Evolutionary conservation across 306 rosid species (phyloP).

Genomic region (Betula pendula): DNA sequence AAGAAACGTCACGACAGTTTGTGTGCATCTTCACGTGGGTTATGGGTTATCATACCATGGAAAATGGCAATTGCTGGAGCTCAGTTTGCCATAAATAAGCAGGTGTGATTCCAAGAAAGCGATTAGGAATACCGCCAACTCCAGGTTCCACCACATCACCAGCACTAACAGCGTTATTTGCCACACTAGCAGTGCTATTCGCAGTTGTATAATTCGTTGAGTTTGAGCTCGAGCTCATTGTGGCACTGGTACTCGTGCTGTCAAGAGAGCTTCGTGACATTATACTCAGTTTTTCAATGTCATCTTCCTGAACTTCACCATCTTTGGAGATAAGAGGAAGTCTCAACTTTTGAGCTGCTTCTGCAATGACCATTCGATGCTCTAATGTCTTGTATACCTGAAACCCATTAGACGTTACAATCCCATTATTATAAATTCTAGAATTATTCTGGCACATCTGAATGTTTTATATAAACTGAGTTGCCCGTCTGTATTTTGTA

Average conservation of each 20-base stretch:
- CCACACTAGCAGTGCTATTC: constrained; percentile 46
- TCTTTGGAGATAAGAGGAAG: constrained; percentile 89
- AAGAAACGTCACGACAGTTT: not conserved
- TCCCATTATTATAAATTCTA: constrained; percentile 16
- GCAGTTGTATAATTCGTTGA: constrained; percentile 65
- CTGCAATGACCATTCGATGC: constrained; percentile 82
- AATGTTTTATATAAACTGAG: not conserved
- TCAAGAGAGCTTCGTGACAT: constrained; percentile 70
- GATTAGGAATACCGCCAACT: constrained; percentile 83
- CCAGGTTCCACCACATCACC: constrained; percentile 58
- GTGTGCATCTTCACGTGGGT: not conserved
- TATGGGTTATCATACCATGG: constrained; percentile 52
- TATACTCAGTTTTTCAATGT: constrained; percentile 76
- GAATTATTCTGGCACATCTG: not conserved
- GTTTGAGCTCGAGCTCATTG: constrained; percentile 60
- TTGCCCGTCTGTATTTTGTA: not conserved
- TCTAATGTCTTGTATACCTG: constrained; percentile 87
- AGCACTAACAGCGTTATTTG: constrained; percentile 43
- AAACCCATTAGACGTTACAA: constrained; percentile 23
- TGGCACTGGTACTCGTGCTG: constrained; percentile 52
- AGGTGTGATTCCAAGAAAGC: constrained; percentile 88
- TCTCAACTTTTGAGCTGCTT: constrained; percentile 90
- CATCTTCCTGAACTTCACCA: constrained; percentile 83
- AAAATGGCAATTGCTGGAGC: constrained; percentile 58
- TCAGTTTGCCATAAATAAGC: constrained; percentile 89